Evolutionary conservation across 352 stramenopile species (phyloP).

Genomic region (Globisporangium parvum): DNA sequence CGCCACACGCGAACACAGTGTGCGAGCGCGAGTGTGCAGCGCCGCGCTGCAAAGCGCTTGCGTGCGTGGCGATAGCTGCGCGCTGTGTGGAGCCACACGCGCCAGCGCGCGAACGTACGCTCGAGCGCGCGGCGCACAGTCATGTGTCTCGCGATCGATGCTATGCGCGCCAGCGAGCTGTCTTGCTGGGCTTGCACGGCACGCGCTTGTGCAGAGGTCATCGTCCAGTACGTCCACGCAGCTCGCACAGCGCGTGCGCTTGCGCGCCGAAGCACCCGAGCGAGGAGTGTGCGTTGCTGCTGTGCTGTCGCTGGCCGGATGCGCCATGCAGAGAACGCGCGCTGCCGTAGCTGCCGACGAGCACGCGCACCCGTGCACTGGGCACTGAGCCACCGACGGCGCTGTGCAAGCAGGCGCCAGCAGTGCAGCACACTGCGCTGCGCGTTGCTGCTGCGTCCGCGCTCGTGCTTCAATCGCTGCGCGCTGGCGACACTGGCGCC

Average conservation of each 20-base stretch:
- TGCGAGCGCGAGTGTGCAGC: too few relatives aligned
- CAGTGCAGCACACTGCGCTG: background rate
- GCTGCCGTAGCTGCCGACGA: background rate
- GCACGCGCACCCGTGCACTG: background rate
- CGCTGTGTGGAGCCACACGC: too few relatives aligned
- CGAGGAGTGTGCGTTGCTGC: background rate
- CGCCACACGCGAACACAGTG: too few relatives aligned
- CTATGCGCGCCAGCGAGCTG: background rate
- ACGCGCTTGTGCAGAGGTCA: background rate
- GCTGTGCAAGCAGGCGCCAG: constrained; percentile 3
- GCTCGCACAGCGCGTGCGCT: background rate
- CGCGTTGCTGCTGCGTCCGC: background rate
- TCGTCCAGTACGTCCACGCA: constrained; percentile 1
- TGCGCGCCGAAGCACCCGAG: background rate
- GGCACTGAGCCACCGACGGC: too few relatives aligned
- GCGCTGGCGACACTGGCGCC: constrained; percentile 2
- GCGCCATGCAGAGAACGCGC: background rate
- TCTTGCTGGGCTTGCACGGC: background rate
- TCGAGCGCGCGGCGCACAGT: background rate
- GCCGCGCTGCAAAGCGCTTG: too few relatives aligned
- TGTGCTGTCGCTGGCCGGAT: background rate
- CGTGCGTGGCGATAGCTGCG: too few relatives aligned
- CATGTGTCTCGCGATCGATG: background rate
- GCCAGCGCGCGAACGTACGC: too few relatives aligned
- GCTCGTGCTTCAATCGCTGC: background rate